Evolutionary conservation across 2,329 filamentous ascomycete species (phyloP), one percentile per base, ranked within the genome.

Genomic region (Bisporella sp.): DNA sequence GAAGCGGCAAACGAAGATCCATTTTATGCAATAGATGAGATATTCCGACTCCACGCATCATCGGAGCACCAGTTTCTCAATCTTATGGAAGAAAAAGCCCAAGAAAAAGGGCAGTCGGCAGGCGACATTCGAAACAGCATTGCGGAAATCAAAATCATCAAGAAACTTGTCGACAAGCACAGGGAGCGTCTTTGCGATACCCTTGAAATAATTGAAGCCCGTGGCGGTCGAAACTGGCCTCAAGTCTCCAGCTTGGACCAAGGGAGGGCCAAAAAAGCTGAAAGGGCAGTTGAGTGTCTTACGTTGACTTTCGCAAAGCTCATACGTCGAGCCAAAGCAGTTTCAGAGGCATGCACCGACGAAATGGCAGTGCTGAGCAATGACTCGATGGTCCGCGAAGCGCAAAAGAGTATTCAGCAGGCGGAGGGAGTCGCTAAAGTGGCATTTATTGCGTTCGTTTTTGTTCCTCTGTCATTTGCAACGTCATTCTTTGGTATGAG

Each of bases 401-500:
- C 63, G 9, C 49, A 54, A 31, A 55, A 2, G 58, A 47, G 46
- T 5, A 53, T 64, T 35, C 43, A 58, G 45, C 61, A 65, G 49
- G 59, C 64, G 31, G 47, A 56, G 43, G 44, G 52, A 37, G 44
- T 66, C 12, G 58, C 55, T 37, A 64, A 60, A 50, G 48, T 63
- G 48, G 64, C 63, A 5, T 40, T 52, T 31, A 52, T 65, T 13
- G 62, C 63, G 7, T 57, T 61, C 35, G 47, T 65, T 49, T 64
- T 55, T 48, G 58, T 65, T 35, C 62, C 61, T 32, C 47, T 63
- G 13, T 60, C 54, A 33, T 63, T 63, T 40, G 56, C 48, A 5
- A 47, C 51, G 5, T 52, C 49, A n/a, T 37, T 60, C 55, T 62
- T 57, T 47, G 52, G 54, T 13, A 55, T 57, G 54, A 54, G 54